Conservation (phyloP, 2,329 filamentous ascomycete species). For the Rhynchosporium secalis region DNA sequence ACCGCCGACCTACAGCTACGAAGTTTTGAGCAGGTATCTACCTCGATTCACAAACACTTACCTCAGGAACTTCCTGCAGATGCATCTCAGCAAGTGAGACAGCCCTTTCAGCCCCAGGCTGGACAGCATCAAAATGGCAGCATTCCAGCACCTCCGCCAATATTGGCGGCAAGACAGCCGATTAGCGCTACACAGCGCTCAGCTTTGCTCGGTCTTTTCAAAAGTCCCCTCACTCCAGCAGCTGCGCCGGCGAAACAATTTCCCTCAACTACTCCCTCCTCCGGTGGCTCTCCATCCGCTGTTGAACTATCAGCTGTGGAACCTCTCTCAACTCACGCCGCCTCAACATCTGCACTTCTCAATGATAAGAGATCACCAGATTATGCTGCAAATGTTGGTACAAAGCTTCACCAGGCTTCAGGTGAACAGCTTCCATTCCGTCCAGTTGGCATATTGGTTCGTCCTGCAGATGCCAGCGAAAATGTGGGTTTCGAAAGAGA, state of each 20-base stretch:
- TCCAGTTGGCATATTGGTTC: slow-evolving; percentile 35
- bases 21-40: slow-evolving; percentile 22
- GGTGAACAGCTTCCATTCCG: slow-evolving; percentile 36
- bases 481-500: slow-evolving; percentile 19
- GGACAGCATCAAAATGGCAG: slow-evolving; percentile 15
- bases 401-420: slow-evolving; percentile 30
- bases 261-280: slow-evolving; percentile 31
- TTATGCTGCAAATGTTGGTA: slow-evolving; percentile 20
- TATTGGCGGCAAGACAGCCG: slow-evolving; percentile 27
- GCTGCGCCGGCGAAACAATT: slow-evolving; percentile 21
- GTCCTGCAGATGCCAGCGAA: slow-evolving; percentile 29
- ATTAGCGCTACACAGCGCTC: slow-evolving; percentile 36
- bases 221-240: slow-evolving; percentile 32
- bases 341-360: slow-evolving; percentile 25
- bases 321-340: slow-evolving; percentile 30
- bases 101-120: slow-evolving; percentile 14
- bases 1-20: slow-evolving; percentile 26
- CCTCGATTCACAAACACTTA: slow-evolving; percentile 9
- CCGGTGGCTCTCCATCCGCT: slow-evolving; percentile 34
- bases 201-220: slow-evolving; percentile 37
- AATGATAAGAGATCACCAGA: slow-evolving; percentile 30
- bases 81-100: slow-evolving; percentile 21
- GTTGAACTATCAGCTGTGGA: slow-evolving; percentile 40
- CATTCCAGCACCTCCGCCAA: slow-evolving; percentile 18
- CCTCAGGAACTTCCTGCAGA: slow-evolving; percentile 38